Conservation (phyloP, 1,284 basidiomycete genomes). For the Rhodotorula sp. region DNA sequence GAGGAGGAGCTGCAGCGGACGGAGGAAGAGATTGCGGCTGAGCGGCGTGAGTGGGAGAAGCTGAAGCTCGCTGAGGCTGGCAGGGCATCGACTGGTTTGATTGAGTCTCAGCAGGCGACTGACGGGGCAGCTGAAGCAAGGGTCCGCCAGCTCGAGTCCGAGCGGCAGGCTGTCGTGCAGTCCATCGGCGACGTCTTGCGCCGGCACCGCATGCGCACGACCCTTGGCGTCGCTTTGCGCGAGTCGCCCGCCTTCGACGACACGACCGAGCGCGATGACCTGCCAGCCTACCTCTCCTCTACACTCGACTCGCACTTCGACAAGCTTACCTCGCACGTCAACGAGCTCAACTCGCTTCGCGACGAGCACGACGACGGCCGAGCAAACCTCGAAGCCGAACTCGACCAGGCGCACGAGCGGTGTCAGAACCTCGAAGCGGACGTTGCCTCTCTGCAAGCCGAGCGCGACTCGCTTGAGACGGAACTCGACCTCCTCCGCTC, state of each 20-base stretch:
- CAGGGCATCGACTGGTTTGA: background rate
- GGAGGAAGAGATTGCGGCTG: constrained; percentile 1
- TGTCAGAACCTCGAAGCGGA: background rate
- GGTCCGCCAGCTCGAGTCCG: constrained; percentile 1
- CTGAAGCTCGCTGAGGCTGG: background rate
- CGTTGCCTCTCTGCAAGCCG: background rate
- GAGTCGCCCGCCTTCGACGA: constrained; percentile 28
- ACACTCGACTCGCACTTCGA: constrained; percentile 35
- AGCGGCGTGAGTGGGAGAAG: background rate
- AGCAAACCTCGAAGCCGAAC: background rate
- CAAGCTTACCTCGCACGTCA: constrained; percentile 11
- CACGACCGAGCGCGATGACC: constrained; percentile 15
- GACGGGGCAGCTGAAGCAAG: background rate
- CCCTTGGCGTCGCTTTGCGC: constrained; percentile 18
- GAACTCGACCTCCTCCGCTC: background rate
- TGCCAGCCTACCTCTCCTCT: constrained; percentile 20
- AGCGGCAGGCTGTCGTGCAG: constrained; percentile 11
- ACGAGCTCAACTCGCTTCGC: background rate
- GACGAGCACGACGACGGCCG: background rate
- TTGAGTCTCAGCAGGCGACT: background rate
- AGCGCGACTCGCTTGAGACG: constrained; percentile 1
- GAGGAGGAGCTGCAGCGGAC: constrained; percentile 17
- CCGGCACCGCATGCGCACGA: constrained; percentile 26
- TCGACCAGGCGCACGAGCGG: background rate
- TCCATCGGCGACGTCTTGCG: constrained; percentile 35